Conservation (phyloP, 2,329 filamentous ascomycete species). For the Trichoderma polysporum region DNA sequence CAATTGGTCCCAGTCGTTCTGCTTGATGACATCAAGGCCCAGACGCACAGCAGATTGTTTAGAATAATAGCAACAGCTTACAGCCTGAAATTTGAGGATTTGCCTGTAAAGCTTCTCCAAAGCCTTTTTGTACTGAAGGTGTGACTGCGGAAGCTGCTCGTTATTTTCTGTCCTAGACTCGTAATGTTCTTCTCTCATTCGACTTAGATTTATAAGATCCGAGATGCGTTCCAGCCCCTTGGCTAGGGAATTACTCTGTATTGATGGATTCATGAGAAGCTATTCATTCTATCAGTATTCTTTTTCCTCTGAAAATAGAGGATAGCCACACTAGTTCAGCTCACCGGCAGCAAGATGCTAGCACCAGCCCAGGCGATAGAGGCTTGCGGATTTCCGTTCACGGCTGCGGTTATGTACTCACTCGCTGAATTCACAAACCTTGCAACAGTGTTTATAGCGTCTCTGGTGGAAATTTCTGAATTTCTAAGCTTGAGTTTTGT, state of each 20-base stretch:
- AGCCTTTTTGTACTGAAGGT: not conserved
- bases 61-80: not conserved
- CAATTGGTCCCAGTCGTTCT: not conserved
- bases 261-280: conserved; percentile 4
- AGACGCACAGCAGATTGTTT: not conserved
- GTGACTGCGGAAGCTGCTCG: not conserved
- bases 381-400: not conserved
- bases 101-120: not conserved
- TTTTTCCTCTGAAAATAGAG: too few species aligned
- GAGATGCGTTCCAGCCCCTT: not conserved
- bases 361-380: conserved; percentile 5
- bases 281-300: too few species aligned
- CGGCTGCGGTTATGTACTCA: not conserved
- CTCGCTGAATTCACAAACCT: not conserved
- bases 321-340: not conserved
- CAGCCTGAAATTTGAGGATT: not conserved
- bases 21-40: not conserved
- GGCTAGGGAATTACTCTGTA: not conserved
- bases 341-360: not conserved
- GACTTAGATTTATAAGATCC: not conserved
- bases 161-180: not conserved
- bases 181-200: not conserved
- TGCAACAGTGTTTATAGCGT: too few species aligned
- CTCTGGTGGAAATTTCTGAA: too few species aligned
- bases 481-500: too few species aligned